Conservation (phyloP, 2,329 filamentous ascomycete genomes). For the Aspergillus sp. region DNA sequence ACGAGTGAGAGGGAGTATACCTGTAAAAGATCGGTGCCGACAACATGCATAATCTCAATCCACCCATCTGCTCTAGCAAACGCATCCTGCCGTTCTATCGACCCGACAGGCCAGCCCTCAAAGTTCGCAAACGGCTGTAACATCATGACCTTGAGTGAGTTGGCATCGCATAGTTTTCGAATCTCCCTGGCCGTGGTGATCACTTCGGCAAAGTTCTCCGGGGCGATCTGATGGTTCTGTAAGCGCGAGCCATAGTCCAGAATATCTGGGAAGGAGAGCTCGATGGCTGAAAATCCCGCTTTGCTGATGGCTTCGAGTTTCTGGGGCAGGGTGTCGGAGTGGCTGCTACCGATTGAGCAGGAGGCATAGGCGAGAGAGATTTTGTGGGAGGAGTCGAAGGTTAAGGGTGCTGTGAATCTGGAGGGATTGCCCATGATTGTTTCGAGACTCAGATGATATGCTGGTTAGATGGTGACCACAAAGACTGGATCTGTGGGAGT, state of each 20-base stretch:
- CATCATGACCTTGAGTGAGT: constrained; percentile 61
- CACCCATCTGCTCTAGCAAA: constrained; percentile 61
- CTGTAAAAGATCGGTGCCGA: constrained; percentile 67
- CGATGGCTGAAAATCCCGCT: constrained; percentile 57
- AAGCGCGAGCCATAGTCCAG: constrained; percentile 55
- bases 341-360: constrained; percentile 36
- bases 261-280: constrained; percentile 71
- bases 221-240: constrained; percentile 46
- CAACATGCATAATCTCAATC: constrained; percentile 66
- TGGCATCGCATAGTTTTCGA: constrained; percentile 49
- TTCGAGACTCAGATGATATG: neutral
- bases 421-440: constrained; percentile 5
- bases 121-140: constrained; percentile 74
- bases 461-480: too few species aligned
- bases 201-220: constrained; percentile 58
- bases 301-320: constrained; percentile 36
- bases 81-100: constrained; percentile 55
- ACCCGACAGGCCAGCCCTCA: constrained; percentile 64
- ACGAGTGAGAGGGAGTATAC: constrained; percentile 32
- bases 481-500: too few species aligned
- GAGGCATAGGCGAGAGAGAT: constrained; percentile 38
- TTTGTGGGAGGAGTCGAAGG: constrained; percentile 12
- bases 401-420: constrained; percentile 1
- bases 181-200: constrained; percentile 52
- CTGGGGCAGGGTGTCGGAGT: constrained; percentile 29